These are phyloP conservation scores for Pneumocystis oryctolagi DNA, from an alignment of 1,139 yeast species.

Conservation along the genomic window DNA sequence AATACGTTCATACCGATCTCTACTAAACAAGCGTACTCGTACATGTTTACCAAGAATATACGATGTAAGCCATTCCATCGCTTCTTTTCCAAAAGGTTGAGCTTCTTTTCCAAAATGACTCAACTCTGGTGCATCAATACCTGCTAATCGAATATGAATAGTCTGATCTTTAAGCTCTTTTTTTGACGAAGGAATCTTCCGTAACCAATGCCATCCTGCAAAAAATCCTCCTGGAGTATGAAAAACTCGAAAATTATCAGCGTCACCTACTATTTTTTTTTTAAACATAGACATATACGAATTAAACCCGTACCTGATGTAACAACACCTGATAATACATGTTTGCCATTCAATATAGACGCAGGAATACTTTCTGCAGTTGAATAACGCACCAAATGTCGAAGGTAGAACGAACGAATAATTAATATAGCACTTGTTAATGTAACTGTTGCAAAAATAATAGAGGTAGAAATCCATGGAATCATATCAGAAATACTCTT, in stretches of 20 bases:
- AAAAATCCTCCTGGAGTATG: constrained; percentile 86
- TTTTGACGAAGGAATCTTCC: constrained; percentile 25
- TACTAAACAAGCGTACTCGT: constrained; percentile 57
- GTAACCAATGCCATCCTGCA: constrained; percentile 89
- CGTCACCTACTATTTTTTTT: neutral
- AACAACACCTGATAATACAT: neutral
- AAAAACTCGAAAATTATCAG: constrained; percentile 73
- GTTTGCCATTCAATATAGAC: neutral
- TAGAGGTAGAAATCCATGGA: neutral
- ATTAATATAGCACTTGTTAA: neutral
- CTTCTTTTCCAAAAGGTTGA: constrained; percentile 78
- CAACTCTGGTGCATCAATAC: constrained; percentile 96
- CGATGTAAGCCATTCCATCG: constrained; percentile 55
- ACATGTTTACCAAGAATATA: constrained; percentile 53
- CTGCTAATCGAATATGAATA: constrained; percentile 61
- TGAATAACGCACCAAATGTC: neutral
- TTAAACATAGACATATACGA: neutral
- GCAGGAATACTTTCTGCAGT: neutral
- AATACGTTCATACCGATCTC: constrained; percentile 80
- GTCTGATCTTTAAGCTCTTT: constrained; percentile 27
- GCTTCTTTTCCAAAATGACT: constrained; percentile 91
- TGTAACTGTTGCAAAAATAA: neutral
- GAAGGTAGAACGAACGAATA: neutral
- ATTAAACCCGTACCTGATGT: neutral
- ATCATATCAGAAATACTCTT: neutral